Evolutionary conservation across 306 rosid species (phyloP), one percentile per base, ranked within the genome.

Genomic region (Rosa lucieae): DNA sequence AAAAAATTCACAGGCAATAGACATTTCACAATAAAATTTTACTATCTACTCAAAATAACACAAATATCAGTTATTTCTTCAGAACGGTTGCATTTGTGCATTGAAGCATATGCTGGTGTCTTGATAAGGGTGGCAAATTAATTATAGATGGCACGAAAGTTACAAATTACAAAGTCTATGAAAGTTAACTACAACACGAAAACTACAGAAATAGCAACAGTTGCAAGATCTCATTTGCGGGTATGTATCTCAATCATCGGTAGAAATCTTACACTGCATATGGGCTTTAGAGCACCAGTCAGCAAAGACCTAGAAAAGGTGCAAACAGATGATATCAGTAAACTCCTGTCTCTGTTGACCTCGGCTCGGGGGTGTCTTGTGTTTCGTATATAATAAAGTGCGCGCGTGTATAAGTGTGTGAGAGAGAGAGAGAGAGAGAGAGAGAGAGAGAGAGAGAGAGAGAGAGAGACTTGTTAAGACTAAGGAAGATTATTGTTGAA

Each of bases 401-500:
- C 37, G 37, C 37, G 37, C 3, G 37, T 32, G 37, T 2, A 32
- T 32, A 0, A 32, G 37, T 1, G 35, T 5, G 10, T n/a, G 53
- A n/a, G n/a, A n/a, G n/a, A n/a, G n/a, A n/a, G n/a, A n/a, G 53
- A 23, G 26, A 23, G 26, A 23, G 26, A 23, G 26, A 23, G 32
- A 1, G 32, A 1, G 37, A 32, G 37, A 32, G 37, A 32, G 37
- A 32, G 3, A 32, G 37, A 32, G 37, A 32, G 37, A 32, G 3
- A 32, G 37, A 32, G 37, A 32, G 37, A 32, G 2, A 32, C 37
- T 3, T 32, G 58, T 75, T 18, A 77, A n/a, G 63, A 13, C 63
- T 75, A 13, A 49, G 73, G 70, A 8, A 21, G 70, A 77, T 10
- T 59, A 8, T 75, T 55, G 72, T 79, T 58, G 32, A 29, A 29